A percentile compares a stretch with the other conserved stretches of the same genome.
phyloP scores from a whole-genome alignment of 495 filamentous ascomycete genomes.

The Aspergillus haitiensis region DNA sequence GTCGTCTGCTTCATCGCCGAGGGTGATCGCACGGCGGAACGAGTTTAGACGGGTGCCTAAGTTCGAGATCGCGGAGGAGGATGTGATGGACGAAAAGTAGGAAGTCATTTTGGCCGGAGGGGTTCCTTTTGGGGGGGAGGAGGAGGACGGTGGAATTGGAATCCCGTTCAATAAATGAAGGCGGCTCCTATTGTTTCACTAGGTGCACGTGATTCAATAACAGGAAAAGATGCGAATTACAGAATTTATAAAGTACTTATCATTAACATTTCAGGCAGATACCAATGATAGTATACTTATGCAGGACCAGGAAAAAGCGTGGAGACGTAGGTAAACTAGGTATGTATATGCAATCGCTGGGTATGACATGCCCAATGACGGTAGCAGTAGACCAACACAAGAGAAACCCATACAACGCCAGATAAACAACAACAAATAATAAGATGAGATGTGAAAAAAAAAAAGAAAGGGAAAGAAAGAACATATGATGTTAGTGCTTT shows the following conservation, averaged over 20 bases:
- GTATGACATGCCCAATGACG: constrained; percentile 43
- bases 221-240: neutral
- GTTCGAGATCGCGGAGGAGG: constrained; percentile 69
- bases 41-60: constrained; percentile 78
- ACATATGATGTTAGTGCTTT: constrained; percentile 13
- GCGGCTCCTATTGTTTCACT: constrained; percentile 18
- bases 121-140: neutral
- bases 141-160: constrained; percentile 4
- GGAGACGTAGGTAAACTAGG: constrained; percentile 16
- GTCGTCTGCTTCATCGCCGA: constrained; percentile 74
- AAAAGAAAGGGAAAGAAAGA: constrained; percentile 17
- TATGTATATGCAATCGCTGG: constrained; percentile 38
- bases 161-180: no score
- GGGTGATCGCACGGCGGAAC: constrained; percentile 75
- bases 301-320: constrained; percentile 17
- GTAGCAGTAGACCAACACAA: constrained; percentile 27
- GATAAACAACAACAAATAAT: constrained; percentile 25
- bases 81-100: constrained; percentile 69
- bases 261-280: neutral
- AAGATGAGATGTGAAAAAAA: constrained; percentile 4
- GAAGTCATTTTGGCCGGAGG: constrained; percentile 60
- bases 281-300: constrained; percentile 12
- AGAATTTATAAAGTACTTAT: neutral
- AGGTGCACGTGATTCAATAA: constrained; percentile 19
- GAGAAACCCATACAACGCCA: constrained; percentile 42